Evolutionary conservation across 305 asterid species (phyloP), one percentile per base, ranked within the genome.

Genomic region (Withania somnifera): DNA sequence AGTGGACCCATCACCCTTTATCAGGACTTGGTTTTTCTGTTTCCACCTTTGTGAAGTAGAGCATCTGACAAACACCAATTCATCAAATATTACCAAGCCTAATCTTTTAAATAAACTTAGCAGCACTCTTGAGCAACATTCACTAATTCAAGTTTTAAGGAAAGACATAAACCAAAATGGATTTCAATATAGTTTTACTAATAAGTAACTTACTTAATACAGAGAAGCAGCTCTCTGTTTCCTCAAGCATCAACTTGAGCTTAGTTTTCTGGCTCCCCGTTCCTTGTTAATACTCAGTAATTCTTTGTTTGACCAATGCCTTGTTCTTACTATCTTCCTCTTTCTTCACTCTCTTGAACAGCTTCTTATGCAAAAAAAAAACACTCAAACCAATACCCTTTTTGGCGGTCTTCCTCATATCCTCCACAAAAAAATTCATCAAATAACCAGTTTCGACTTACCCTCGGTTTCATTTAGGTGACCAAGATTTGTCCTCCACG

Each of bases 321-420:
- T 45, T 68, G 11, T 45, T 38, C 77, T 68, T 22, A 40, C 19
- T 68, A 68, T 19, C 53, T 26, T 15, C 78, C 78, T 42, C 57
- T 42, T 42, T 42, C 57, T 71, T 71, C 38, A 71, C 14, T 71
- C 54, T 40, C 78, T 42, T 22, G 57, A 14, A 71, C 22, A 40
- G 78, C 38, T 71, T 71, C 54, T 20, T 40, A 68, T 71, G 78
- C 38, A 71, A 71, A 71, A 71, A 71, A 71, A 71, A 71, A 68
- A 1, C 14, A 22, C 38, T 13, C 38, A 42, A 71, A 71, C 78
- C 11, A 42, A 1, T 69, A 69, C 36, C 78, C 78, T 11, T 73
- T 26, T 30, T 14, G 4, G 9, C 1, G 1, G 40, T 73, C 22
- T 45, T 73, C 58, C 53, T 8, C 36, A 71, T 11, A 14, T 24